phyloP scores from a whole-genome alignment of 306 rosid species.

The Myrica gale region DNA sequence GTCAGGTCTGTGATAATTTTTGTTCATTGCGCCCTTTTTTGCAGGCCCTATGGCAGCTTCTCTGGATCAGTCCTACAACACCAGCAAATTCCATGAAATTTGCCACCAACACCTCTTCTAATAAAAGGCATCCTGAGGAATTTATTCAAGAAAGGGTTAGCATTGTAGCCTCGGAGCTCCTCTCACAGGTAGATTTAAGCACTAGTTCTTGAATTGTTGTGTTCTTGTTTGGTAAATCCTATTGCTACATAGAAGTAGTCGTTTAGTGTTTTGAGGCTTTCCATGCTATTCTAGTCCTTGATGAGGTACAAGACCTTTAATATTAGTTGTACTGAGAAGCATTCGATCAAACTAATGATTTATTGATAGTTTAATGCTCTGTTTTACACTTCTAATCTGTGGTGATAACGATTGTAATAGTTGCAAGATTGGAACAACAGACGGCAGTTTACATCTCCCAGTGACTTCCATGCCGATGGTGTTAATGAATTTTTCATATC shows the following conservation, averaged over 20 bases:
- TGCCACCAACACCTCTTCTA: constrained; percentile 34
- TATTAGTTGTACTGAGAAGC: constrained; percentile 6
- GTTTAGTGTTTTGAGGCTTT: constrained; percentile 16
- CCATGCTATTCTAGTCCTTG: constrained; percentile 6
- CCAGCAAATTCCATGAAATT: constrained; percentile 50
- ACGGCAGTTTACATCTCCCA: constrained; percentile 77
- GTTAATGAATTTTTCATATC: constrained; percentile 95
- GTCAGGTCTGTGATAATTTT: constrained; percentile 3
- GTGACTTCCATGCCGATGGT: constrained; percentile 93
- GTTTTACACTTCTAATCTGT: constrained; percentile 21
- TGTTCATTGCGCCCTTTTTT: constrained; percentile 28
- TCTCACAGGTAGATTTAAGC: constrained; percentile 69
- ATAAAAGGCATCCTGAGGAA: constrained; percentile 64
- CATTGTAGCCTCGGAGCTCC: constrained; percentile 81
- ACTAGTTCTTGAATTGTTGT: constrained; percentile 13
- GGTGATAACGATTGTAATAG: constrained; percentile 40
- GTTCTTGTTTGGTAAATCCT: constrained; percentile 20
- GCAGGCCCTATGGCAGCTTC: constrained; percentile 97
- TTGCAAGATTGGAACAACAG: constrained; percentile 99
- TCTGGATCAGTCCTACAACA: constrained; percentile 75
- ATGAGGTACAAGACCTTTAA: constrained; percentile 21
- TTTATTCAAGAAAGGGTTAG: constrained; percentile 82
- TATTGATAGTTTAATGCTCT: constrained; percentile 9
- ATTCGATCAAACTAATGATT: constrained; percentile 10
- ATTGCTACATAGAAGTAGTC: constrained; percentile 18